Conservation (phyloP, 768 basidiomycete species). For the Cyclocybe aegerita region DNA sequence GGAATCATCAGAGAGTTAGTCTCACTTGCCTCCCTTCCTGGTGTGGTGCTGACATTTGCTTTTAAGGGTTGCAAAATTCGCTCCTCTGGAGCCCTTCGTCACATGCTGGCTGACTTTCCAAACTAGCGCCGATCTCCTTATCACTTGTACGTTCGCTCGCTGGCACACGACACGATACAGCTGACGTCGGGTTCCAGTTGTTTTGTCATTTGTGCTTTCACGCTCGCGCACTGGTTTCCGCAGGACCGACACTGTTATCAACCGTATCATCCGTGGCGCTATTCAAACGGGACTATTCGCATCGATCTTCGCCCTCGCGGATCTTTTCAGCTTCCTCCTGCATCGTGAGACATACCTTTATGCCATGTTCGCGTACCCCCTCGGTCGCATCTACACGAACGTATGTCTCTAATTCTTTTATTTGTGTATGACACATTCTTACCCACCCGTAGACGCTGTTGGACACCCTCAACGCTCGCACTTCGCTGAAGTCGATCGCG, state of each 20-base stretch:
- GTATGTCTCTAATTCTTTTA: constrained; percentile 28
- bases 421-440: constrained; percentile 8
- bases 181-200: constrained; percentile 12
- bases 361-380: constrained; percentile 34
- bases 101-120: constrained; percentile 49
- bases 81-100: constrained; percentile 38
- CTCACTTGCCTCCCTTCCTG: neutral
- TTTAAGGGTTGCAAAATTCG: constrained; percentile 40
- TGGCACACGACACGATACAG: neutral
- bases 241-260: constrained; percentile 51
- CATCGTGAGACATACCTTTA: constrained; percentile 34
- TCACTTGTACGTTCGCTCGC: constrained; percentile 34
- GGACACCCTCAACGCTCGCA: constrained; percentile 42
- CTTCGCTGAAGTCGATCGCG: constrained; percentile 30
- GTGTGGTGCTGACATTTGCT: neutral
- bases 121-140: constrained; percentile 40
- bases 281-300: constrained; percentile 55
- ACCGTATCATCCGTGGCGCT: constrained; percentile 53
- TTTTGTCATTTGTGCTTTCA: constrained; percentile 28
- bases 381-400: constrained; percentile 46
- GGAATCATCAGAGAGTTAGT: constrained; percentile 42
- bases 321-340: constrained; percentile 42
- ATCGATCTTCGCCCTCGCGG: constrained; percentile 49
- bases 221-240: constrained; percentile 50
- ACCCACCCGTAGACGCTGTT: constrained; percentile 34